Evolutionary conservation across 768 basidiomycete genomes (phyloP), one percentile per base, ranked within the genome.

Genomic region (Coprinopsis sp.): DNA sequence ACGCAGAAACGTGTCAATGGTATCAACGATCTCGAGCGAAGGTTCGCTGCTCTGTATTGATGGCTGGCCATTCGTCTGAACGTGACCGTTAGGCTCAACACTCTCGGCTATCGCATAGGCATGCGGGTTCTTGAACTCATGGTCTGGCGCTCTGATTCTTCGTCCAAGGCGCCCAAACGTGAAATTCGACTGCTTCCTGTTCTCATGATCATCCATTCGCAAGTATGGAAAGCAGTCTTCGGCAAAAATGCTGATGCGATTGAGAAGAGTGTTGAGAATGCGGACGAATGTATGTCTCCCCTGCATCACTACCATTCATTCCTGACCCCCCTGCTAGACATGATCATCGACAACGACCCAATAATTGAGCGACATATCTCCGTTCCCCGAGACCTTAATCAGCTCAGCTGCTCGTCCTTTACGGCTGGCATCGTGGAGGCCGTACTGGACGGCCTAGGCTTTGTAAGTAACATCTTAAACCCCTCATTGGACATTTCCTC

Each of bases 321-420:
- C 37, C 47, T 37, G 22, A 36, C 47, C 36, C 37, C 33, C 40
- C 19, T 19, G 18, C 25, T 54, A 95, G 92, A 97, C 66, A 98
- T 98, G 96, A 88, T 99, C 53, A 87, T 95, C 50, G 88, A 97
- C 73, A 97, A 99, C 63, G 89, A 94, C 60, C 94, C 96, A 10
- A 79, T 85, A 18, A 74, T 97, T 53, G 94, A 96, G 52, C 82
- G 91, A 49, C 77, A 91, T 54, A 91, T 99, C 51, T 91, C 92
- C 24, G 88, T 98, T 12, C 96, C 96, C 18, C 82, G 81, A 56
- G 96, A 99, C 61, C 83, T 99, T 81, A 89, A 84, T 58, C 84
- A 88, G 58, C 75, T 99, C 30, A 94, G 88, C 57, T 97, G 93
- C 60, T 96, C 92, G n/a, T 97, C 96, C 2, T 88, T 95, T 60